Evolutionary conservation across 768 basidiomycete genomes (phyloP), one percentile per base, ranked within the genome.

Genomic region (Mycena leptocephala): DNA sequence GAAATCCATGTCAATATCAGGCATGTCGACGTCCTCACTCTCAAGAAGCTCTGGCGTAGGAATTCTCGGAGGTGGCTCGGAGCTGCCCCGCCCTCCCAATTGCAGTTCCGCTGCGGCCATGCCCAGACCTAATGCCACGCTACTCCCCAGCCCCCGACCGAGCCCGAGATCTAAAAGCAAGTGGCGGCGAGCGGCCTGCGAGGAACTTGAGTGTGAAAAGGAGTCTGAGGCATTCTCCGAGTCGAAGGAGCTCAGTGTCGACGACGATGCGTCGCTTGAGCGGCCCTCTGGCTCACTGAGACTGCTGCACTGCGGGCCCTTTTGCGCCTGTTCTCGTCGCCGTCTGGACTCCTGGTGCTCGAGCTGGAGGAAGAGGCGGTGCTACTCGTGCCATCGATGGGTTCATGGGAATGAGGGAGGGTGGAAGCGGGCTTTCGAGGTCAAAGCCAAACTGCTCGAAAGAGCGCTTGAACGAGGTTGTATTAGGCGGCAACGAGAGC

Each of bases 361-460:
- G 70, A 68, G 39, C 64, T 71, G 33, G 43, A 48, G 48, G 16
- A 41, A 18, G 66, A 72, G 26, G 75, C 58, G 48, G 48, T 48
- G 74, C 67, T 71, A 35, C 75, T 62, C 32, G 72, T n/a, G 63
- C 46, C 56, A 64, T 75, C 64, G 55, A 61, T 59, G 64, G 66
- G 26, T 33, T 74, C 76, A 43, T 30, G 53, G 53, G 46, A 39
- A 18, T 48, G 74, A 14, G 48, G 28, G 41, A 30, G 28, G 30
- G 37, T 43, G 18, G 72, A 67, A 28, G 79, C 80, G 11, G 89
- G 72, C 88, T 88, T 24, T 90, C 90, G 55, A 92, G 83, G 84
- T 92, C 90, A 74, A 91, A 89, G 35, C 90, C 90, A 76, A 89
- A 91, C 79, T 92, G 87, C 69, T 91, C 82, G 35, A 92, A 92